Evolutionary conservation across 441 rosid species (phyloP), one percentile per base, ranked within the genome.

Genomic region (Dalechampia spathulata): DNA sequence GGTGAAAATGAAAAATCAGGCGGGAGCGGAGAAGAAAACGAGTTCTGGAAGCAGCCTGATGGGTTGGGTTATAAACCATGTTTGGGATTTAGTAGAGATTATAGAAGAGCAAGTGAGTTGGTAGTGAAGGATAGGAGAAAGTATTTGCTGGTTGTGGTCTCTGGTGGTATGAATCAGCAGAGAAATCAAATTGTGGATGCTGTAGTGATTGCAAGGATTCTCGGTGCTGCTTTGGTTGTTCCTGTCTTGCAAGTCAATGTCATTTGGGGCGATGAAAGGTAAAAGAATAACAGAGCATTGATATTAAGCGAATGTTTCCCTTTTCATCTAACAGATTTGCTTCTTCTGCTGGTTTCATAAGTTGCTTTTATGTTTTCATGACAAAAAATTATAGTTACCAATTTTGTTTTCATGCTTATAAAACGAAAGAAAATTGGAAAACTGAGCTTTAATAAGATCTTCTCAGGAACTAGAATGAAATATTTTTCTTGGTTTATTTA

Each of bases 251-350:
- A 92, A 85, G 83, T 92, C 71, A 86, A 89, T 64, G 87, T 85
- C 73, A 83, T 92, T 32, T 92, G 97, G 99, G 89, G 88, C 15
- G 99, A 92, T 64, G 99, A 92, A 64, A 92, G 99, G 99, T 86
- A 67, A 57, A 20, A 4, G 7, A 8, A 2, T 4, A 36, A 10
- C 5, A 36, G 10, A 10, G 14, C 5, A 4, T 8, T 39, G 8
- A 13, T 17, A 20, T 26, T 26, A 2, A 39, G 10, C 7, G 5
- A 20, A 21, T 17, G 13, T 14, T 1, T 50, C 28, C 14, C 2
- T 63, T 21, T 20, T 38, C 11, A 22, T 22, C 13, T 41, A 3
- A 16, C 41, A 45, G 37, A 14, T 6, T 14, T 27, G 5, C 39
- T 39, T 25, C 40, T 46, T 57, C 32, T 34, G 36, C 38, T 32